Conservation (phyloP, 352 stramenopile species). For the Globisporangium polare region DNA sequence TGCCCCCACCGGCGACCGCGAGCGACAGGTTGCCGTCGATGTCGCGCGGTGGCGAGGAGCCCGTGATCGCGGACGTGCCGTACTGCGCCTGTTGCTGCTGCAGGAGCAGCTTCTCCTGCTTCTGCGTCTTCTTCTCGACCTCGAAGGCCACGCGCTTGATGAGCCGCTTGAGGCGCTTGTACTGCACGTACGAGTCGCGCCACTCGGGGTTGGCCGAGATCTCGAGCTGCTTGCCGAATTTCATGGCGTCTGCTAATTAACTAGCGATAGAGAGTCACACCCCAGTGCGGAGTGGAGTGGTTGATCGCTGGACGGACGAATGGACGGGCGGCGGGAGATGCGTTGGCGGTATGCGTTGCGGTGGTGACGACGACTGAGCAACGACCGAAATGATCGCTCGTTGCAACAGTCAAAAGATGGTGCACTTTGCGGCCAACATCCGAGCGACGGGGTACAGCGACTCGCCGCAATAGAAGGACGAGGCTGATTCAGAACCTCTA, state of each 20-base stretch:
- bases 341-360: background rate
- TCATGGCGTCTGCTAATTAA: slow-evolving; percentile 49
- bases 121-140: slow-evolving; percentile 74
- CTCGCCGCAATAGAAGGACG: background rate
- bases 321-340: background rate
- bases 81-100: slow-evolving; percentile 34
- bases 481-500: background rate
- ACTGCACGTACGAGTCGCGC: slow-evolving; percentile 90
- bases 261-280: too few species aligned
- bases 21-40: background rate
- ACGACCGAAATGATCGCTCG: background rate
- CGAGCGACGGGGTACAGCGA: background rate
- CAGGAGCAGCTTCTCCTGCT: slow-evolving; percentile 65
- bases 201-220: slow-evolving; percentile 85
- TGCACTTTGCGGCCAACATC: background rate
- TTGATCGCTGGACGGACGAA: too few species aligned
- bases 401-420: background rate
- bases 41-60: slow-evolving; percentile 9
- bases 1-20: background rate
- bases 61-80: background rate
- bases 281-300: too few species aligned
- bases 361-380: background rate
- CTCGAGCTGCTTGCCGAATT: slow-evolving; percentile 93
- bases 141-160: slow-evolving; percentile 90
- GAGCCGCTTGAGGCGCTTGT: slow-evolving; percentile 89